These are phyloP conservation scores for Byssochlamys sp. DNA, from an alignment of 2,329 filamentous ascomycete species.

Conservation along the genomic window DNA sequence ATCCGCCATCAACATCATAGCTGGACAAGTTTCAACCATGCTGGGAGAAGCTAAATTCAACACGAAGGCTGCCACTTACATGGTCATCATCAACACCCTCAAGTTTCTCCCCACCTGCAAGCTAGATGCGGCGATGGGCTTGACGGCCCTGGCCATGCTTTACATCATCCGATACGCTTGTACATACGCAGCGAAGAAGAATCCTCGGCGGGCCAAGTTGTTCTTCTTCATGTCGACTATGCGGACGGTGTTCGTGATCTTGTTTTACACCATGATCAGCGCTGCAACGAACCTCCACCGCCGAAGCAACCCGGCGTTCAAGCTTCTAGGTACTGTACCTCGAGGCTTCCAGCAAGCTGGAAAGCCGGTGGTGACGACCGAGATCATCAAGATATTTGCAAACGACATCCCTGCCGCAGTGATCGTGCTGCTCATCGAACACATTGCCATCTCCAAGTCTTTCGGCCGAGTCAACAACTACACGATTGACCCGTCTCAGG, in stretches of 20 bases:
- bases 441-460: conserved; percentile 93
- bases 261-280: conserved; percentile 85
- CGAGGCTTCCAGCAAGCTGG: conserved; percentile 74
- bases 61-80: conserved; percentile 68
- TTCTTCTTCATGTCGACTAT: conserved; percentile 89
- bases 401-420: conserved; percentile 71
- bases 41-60: conserved; percentile 65
- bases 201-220: conserved; percentile 58
- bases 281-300: conserved; percentile 69
- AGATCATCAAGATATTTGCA: conserved; percentile 59
- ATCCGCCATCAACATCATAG: conserved; percentile 77
- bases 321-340: conserved; percentile 66
- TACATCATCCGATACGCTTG: conserved; percentile 64
- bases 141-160: conserved; percentile 69
- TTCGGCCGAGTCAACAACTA: conserved; percentile 96
- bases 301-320: conserved; percentile 56
- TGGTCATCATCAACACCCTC: conserved; percentile 72
- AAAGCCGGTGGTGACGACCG: conserved; percentile 57
- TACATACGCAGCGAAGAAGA: conserved; percentile 56
- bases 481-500: conserved; percentile 86
- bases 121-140: conserved; percentile 76
- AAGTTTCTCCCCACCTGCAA: conserved; percentile 58
- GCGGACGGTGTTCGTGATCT: conserved; percentile 79
- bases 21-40: conserved; percentile 71
- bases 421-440: conserved; percentile 91